These are phyloP conservation scores for Amaranthus palmeri DNA, from an alignment of 148 eudicot genomes.

Conservation along the genomic window DNA sequence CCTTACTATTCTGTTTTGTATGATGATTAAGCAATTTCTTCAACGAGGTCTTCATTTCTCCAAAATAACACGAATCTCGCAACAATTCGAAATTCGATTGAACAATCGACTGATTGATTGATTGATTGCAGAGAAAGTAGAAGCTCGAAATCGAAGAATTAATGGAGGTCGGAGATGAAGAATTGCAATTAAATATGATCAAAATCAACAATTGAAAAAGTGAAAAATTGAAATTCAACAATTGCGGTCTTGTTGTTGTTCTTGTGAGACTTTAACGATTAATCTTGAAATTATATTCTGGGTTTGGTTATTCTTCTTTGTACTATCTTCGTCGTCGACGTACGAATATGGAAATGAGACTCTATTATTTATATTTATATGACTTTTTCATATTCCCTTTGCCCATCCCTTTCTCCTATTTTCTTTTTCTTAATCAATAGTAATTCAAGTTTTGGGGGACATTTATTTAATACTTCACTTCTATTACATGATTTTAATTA, in stretches of 20 bases:
- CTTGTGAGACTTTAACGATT: not conserved
- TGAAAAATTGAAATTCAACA: slow-evolving; percentile 4
- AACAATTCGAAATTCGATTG: no score
- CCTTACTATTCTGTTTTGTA: slow-evolving; percentile 38
- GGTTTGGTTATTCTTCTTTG: not conserved
- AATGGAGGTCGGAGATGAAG: slow-evolving; percentile 1
- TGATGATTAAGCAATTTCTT: slow-evolving; percentile 50
- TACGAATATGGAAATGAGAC: not conserved
- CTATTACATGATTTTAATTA: no score
- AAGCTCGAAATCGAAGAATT: not conserved
- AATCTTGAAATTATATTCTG: no score
- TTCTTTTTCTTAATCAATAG: not conserved
- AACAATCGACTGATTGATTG: no score
- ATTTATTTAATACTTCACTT: no score
- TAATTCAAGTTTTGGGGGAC: no score
- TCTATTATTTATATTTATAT: not conserved
- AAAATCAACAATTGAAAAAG: not conserved
- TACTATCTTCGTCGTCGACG: slow-evolving; percentile 5
- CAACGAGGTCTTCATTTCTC: slow-evolving; percentile 65
- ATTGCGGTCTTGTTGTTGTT: slow-evolving; percentile 1
- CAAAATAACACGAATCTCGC: no score
- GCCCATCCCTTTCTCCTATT: not conserved
- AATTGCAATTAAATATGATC: not conserved
- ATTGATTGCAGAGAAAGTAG: not conserved
- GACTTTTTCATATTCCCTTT: not conserved